A percentile compares a stretch with the other conserved stretches of the same genome.
phyloP scores from a whole-genome alignment of 805 yeast genomes.

The Suhomyces sp. region DNA sequence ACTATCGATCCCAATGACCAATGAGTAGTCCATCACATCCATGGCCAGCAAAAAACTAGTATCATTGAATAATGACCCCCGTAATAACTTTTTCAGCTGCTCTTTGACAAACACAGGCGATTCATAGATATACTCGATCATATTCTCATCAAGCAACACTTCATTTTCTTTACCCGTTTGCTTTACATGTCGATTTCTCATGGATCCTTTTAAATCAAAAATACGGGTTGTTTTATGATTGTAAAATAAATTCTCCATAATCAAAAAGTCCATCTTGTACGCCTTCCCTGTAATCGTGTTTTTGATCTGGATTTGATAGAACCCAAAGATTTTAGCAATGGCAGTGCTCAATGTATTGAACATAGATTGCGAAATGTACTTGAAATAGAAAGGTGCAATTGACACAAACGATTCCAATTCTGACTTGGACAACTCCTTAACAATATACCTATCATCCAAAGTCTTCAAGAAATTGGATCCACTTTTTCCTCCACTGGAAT shows the following conservation, averaged over 20 bases:
- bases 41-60: slow-evolving; percentile 90
- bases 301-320: slow-evolving; percentile 88
- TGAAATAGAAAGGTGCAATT: slow-evolving; percentile 95
- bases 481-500: slow-evolving; percentile 93
- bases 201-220: slow-evolving; percentile 95
- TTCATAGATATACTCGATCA: slow-evolving; percentile 97
- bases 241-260: slow-evolving; percentile 94
- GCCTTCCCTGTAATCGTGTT: slow-evolving; percentile 74
- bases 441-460: slow-evolving; percentile 81
- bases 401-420: slow-evolving; percentile 93
- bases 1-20: slow-evolving; percentile 87
- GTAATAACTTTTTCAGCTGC: slow-evolving; percentile 77
- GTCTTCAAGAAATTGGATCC: slow-evolving; percentile 94
- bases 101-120: slow-evolving; percentile 93
- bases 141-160: slow-evolving; percentile 91
- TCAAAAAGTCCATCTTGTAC: slow-evolving; percentile 83
- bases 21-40: slow-evolving; percentile 98
- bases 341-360: slow-evolving; percentile 95
- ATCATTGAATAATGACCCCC: slow-evolving; percentile 94
- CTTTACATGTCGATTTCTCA: slow-evolving; percentile 95
- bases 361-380: slow-evolving; percentile 90
- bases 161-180: slow-evolving; percentile 96
- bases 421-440: slow-evolving; percentile 82
- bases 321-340: slow-evolving; percentile 91
- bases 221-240: slow-evolving; percentile 78